Evolutionary conservation across 345 rosid species (phyloP).

Genomic region (Populus ilicifolia): DNA sequence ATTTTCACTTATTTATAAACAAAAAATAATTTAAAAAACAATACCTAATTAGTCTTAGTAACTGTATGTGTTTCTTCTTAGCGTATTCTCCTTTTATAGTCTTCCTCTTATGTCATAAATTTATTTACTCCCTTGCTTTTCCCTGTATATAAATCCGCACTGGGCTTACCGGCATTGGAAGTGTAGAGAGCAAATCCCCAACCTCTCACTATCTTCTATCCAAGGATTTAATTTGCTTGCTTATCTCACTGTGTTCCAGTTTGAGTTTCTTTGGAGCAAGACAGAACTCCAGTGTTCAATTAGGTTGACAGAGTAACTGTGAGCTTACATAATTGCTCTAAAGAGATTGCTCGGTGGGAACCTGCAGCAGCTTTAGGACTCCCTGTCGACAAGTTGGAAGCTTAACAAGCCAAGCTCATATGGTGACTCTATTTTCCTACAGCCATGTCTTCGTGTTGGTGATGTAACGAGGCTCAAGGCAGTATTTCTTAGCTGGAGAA

Average conservation of each 20-base stretch:
- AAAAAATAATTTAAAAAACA: too few relatives aligned
- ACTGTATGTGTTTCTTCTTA: too few relatives aligned
- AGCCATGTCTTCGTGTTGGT: too few relatives aligned
- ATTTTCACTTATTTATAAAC: too few relatives aligned
- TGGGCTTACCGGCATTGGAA: neutral
- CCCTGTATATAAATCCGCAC: neutral
- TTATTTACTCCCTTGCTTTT: too few relatives aligned
- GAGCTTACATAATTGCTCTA: neutral
- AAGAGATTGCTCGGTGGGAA: neutral
- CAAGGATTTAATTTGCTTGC: neutral
- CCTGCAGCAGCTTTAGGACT: neutral
- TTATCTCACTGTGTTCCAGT: neutral
- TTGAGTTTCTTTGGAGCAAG: neutral
- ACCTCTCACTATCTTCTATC: neutral
- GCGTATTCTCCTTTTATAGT: too few relatives aligned
- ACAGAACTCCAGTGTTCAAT: neutral
- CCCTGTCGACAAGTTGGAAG: neutral
- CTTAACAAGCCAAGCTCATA: too few relatives aligned
- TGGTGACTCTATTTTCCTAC: too few relatives aligned
- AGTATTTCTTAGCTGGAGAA: neutral
- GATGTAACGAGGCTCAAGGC: neutral
- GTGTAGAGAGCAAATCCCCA: neutral
- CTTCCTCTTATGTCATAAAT: too few relatives aligned
- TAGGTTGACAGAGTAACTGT: neutral
- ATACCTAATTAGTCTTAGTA: too few relatives aligned